Percentiles rank a stretch among this genome's conserved stretches.
Evolutionary conservation across 805 yeast genomes (phyloP).

Genomic region (Metschnikowia drakensbergensis): DNA sequence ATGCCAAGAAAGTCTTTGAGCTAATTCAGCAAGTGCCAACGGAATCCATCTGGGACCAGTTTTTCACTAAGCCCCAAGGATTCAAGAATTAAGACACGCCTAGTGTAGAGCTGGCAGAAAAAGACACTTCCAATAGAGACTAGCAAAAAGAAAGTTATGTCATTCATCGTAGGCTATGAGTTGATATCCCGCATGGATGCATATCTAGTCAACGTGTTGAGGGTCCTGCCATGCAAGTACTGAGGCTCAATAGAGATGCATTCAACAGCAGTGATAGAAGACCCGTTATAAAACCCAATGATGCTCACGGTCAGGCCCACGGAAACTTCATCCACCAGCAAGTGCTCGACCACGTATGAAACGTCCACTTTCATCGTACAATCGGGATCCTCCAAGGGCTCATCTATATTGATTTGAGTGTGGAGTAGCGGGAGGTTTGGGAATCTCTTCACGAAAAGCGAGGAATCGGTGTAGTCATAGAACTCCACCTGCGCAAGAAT

Average conservation of each 20-base stretch:
- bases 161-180: neutral
- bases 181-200: slow-evolving; percentile 11
- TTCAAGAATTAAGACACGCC: neutral
- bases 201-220: slow-evolving; percentile 17
- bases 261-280: slow-evolving; percentile 20
- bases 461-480: slow-evolving; percentile 14
- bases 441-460: slow-evolving; percentile 16
- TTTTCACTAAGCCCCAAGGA: slow-evolving; percentile 34
- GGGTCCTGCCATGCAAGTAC: slow-evolving; percentile 11
- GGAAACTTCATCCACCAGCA: slow-evolving; percentile 6
- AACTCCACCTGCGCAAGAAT: slow-evolving; percentile 28
- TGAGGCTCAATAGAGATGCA: slow-evolving; percentile 20
- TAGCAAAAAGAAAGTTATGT: neutral
- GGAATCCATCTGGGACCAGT: slow-evolving; percentile 68
- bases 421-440: slow-evolving; percentile 19
- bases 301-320: slow-evolving; percentile 28
- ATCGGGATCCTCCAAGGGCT: neutral
- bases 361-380: slow-evolving; percentile 7
- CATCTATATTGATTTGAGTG: slow-evolving; percentile 13
- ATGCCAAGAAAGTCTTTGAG: slow-evolving; percentile 56
- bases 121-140: neutral
- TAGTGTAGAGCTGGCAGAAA: neutral
- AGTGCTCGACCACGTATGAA: slow-evolving; percentile 9
- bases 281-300: slow-evolving; percentile 32
- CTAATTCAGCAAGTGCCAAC: slow-evolving; percentile 60